A percentile compares a stretch with the other conserved stretches of the same genome.
Conservation (phyloP, 305 asterid species). For the Fraxinus albicans region DNA sequence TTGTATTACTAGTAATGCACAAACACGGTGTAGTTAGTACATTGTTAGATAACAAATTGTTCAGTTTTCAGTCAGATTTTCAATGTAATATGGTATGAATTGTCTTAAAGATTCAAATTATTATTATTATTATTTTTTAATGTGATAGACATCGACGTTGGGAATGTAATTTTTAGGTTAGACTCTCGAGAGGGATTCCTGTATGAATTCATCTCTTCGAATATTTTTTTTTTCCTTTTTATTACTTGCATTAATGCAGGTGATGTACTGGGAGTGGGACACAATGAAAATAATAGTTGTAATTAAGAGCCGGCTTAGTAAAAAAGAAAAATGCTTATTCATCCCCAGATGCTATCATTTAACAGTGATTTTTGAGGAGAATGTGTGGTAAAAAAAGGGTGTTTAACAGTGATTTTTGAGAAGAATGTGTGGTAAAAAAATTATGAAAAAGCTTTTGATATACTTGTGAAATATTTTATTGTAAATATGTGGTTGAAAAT, state of each 20-base stretch:
- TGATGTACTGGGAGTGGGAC: not conserved
- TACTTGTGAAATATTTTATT: too few relatives aligned
- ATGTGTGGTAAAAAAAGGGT: too few relatives aligned
- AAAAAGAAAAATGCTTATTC: too few relatives aligned
- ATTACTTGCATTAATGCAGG: not conserved
- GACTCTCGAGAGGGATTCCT: not conserved
- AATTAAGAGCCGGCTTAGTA: too few relatives aligned
- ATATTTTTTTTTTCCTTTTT: too few relatives aligned
- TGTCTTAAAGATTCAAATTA: slow-evolving; percentile 23
- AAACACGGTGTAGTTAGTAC: not conserved
- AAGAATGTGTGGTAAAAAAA: too few relatives aligned
- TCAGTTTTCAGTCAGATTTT: not conserved
- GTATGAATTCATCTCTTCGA: not conserved
- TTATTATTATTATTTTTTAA: not conserved
- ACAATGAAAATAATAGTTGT: too few relatives aligned
- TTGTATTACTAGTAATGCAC: not conserved
- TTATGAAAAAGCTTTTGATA: too few relatives aligned
- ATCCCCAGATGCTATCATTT: too few relatives aligned
- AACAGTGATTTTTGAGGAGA: too few relatives aligned
- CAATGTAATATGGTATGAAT: slow-evolving; percentile 10
- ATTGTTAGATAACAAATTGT: not conserved
- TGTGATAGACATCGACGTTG: slow-evolving; percentile 43
- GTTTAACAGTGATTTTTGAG: too few relatives aligned
- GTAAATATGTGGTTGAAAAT: too few relatives aligned
- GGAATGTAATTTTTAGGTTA: slow-evolving; percentile 40